A percentile compares a stretch with the other conserved stretches of the same genome.
Conservation (phyloP, 768 basidiomycete genomes). For the Boletus subparvulus region DNA sequence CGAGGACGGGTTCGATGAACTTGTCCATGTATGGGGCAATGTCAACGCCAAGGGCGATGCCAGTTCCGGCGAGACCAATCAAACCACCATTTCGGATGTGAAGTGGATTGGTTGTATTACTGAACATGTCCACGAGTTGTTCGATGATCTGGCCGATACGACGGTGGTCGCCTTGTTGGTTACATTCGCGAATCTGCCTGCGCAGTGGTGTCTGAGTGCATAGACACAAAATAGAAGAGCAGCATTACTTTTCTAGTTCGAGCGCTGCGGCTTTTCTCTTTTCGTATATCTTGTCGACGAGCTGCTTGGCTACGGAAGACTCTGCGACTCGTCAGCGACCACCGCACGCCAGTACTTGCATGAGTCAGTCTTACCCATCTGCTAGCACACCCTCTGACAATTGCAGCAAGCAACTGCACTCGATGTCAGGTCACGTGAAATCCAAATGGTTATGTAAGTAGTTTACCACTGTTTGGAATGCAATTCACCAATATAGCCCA, state of each 20-base stretch:
- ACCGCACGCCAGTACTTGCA: not conserved
- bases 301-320: conserved; percentile 70
- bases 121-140: conserved; percentile 94
- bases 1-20: conserved; percentile 84
- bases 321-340: conserved; percentile 42
- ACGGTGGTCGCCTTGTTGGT: conserved; percentile 75
- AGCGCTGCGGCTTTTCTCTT: conserved; percentile 94
- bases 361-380: conserved; percentile 20
- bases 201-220: conserved; percentile 14
- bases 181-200: conserved; percentile 85
- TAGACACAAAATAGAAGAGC: not conserved
- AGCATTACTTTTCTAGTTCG: conserved; percentile 84
- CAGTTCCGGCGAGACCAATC: conserved; percentile 93
- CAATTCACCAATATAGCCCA: no score
- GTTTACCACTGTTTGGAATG: not conserved
- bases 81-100: conserved; percentile 93
- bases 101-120: conserved; percentile 73
- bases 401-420: not conserved
- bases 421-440: conserved; percentile 8
- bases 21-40: conserved; percentile 93
- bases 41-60: conserved; percentile 94
- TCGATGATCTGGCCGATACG: conserved; percentile 87
- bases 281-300: conserved; percentile 94
- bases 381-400: no score
- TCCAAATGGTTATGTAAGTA: not conserved